Conservation (phyloP, 495 filamentous ascomycete species). For the Lentithecium fluviatile region DNA sequence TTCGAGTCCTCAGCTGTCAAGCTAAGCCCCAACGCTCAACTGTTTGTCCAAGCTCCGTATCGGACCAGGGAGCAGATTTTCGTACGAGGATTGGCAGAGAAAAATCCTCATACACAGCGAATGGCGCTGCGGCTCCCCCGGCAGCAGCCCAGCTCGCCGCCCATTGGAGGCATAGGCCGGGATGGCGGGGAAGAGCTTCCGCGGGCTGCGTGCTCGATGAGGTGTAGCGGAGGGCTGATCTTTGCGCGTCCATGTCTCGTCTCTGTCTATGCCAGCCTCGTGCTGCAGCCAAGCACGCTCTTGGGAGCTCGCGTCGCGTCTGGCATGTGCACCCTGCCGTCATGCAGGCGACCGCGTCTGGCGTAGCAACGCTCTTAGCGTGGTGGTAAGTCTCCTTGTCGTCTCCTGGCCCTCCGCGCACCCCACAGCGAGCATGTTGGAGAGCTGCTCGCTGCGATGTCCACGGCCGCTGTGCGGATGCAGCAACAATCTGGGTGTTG, state of each 20-base stretch:
- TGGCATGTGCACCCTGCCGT: not conserved
- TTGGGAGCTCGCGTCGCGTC: not conserved
- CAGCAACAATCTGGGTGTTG: too few species aligned
- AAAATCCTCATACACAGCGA: constrained; percentile 5
- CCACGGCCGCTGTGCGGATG: too few species aligned
- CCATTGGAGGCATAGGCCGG: constrained; percentile 3
- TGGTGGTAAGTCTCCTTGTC: too few species aligned
- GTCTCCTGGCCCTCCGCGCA: too few species aligned
- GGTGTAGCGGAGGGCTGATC: not conserved
- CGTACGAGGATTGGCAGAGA: not conserved
- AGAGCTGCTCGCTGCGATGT: too few species aligned
- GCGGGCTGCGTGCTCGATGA: not conserved
- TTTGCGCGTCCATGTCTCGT: not conserved
- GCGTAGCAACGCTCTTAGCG: not conserved
- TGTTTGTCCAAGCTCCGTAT: too few species aligned
- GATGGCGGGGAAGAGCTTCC: not conserved
- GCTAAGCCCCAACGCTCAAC: too few species aligned
- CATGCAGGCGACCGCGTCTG: constrained; percentile 8
- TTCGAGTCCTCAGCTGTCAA: too few species aligned
- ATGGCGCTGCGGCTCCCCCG: not conserved
- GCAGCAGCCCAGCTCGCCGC: too few species aligned
- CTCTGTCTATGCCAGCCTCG: not conserved
- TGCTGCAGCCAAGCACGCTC: constrained; percentile 15
- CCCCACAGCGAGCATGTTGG: too few species aligned
- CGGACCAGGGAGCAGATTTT: too few species aligned